Base-by-base conservation (phyloP, 2,329 filamentous ascomycete species). In the Talaromyces rugulosus region DNA sequence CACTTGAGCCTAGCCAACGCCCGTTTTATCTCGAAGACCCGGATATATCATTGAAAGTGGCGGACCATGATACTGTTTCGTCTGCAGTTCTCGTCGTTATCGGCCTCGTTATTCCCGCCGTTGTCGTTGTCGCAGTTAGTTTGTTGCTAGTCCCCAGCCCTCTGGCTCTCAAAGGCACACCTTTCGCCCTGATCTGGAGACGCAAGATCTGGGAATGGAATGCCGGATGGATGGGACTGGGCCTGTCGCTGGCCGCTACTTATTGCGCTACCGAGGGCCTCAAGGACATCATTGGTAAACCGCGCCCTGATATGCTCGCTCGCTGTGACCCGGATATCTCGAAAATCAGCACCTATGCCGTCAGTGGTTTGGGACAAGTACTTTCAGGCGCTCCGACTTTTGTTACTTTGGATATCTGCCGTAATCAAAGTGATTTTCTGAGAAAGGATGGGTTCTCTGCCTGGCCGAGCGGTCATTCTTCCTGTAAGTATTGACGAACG, bases 161-260 rank as follows among this genome's bases (percentile, higher is more conserved):
- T 5, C 88, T 87, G 1, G 87, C 89, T 0, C 83, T 85, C 16
- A 81, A 80, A 50, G 82, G 83, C 23, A 87, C 88, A 0, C 86
- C 90, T 1, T 83, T 82, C 65, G 75, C 82, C 4, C 77, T 91
- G 59, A 81, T 93, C 52, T 92, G 91, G 87, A 86, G 85, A 72
- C 85, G 91, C 66, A 96, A 95, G 77, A 74, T 96, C 1, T 97
- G 94, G 92, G 93, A 97, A 75, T 87, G 91, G 74, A 92, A 97
- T 72, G 87, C 87, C 2, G 92, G 91, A 62, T 91, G 89, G 86
- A 86, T 96, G 69, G 93, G 93, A 0, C 82, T 96, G 2, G 90
- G 82, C 0, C 80, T 96, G 18, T 86, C 90, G 2, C 80, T 92
- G 9, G 86, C 88, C 2, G 81, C 85, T 2, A 84, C 89, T 4